Base-by-base conservation (phyloP, 2,329 filamentous ascomycete genomes). In the Fusarium annulatum region DNA sequence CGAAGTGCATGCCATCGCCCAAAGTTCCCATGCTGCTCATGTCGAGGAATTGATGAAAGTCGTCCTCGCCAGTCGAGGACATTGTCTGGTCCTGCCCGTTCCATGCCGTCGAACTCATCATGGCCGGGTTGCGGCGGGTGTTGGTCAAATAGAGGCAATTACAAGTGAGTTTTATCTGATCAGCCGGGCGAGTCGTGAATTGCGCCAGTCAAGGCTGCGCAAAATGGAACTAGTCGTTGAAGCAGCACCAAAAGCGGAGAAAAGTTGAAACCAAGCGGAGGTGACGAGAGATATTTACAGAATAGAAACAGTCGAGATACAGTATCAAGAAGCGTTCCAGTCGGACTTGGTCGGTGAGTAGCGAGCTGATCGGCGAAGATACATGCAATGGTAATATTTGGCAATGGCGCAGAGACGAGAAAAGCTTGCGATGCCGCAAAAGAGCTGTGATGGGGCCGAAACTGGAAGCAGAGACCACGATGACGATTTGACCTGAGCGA, bases 11-110 rank as follows among this genome's bases (percentile, higher is more conserved):
- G 59, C 83, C 82, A 62, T 90, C 88, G 69, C 81, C 80, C 65
- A 91, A 81, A 69, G 81, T 85, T 36, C 84, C 84, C 84, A 91
- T 89, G 75, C 82, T 82, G 64, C 85, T 87, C 84, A 92, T 88
- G 73, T 91, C 87, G 69, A 92, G 84, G 66, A 91, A 91, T 74
- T 91, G 89, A 72, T 90, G 86, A 78, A 92, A 91, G 43, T 91
- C 89, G 79, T 91, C 89, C 53, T 91, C 89, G 57, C 84, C 79
- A 10, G 84, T 75, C 16, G 85, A 79, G 34, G 86, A 83, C 80
- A 90, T 84, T 66, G 84, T 83, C 76, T 89, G 87, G 75, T 90
- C 88, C 78, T 89, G 86, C 56, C 85, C 84, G 74, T 87, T 86
- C 90, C 89, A 91, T 70, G 81, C 80, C 64, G 83, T 81, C 58